Conservation (phyloP, 257 asterid species). For the Cinchona pubescens region DNA sequence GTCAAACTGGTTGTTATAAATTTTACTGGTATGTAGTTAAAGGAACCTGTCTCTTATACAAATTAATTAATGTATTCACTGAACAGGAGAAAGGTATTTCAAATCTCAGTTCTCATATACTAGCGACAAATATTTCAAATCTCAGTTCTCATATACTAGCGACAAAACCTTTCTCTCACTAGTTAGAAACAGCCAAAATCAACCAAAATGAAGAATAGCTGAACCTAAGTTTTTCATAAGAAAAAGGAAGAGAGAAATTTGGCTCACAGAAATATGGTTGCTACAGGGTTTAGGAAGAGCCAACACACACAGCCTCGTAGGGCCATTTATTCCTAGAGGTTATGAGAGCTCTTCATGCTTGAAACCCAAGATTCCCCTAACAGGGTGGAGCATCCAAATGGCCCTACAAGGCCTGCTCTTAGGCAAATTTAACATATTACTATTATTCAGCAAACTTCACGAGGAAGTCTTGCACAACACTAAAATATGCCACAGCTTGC, state of each 20-base stretch:
- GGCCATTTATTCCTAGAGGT: not conserved
- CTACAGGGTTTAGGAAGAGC: not conserved
- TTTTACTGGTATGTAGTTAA: not conserved
- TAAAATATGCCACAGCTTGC: constrained; percentile 3
- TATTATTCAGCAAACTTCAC: not conserved
- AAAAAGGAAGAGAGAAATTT: not conserved
- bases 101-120: too few relatives aligned
- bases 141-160: not conserved
- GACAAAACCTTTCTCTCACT: not conserved
- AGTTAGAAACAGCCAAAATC: not conserved
- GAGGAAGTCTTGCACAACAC: not conserved
- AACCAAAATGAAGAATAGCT: not conserved
- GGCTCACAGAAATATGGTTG: not conserved
- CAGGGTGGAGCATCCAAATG: not conserved
- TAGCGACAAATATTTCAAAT: not conserved
- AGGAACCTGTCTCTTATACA: too few relatives aligned
- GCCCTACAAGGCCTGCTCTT: constrained; percentile 1
- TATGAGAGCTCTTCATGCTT: not conserved
- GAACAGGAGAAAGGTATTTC: not conserved
- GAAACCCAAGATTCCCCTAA: not conserved
- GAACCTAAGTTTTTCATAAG: not conserved
- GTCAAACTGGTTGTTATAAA: too few relatives aligned
- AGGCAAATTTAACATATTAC: not conserved
- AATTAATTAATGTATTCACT: not conserved
- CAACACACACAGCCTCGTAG: not conserved